Percentiles rank a stretch among this genome's conserved stretches.
Conservation (phyloP, 208 protist species). For the Leishmania tarentolae region DNA sequence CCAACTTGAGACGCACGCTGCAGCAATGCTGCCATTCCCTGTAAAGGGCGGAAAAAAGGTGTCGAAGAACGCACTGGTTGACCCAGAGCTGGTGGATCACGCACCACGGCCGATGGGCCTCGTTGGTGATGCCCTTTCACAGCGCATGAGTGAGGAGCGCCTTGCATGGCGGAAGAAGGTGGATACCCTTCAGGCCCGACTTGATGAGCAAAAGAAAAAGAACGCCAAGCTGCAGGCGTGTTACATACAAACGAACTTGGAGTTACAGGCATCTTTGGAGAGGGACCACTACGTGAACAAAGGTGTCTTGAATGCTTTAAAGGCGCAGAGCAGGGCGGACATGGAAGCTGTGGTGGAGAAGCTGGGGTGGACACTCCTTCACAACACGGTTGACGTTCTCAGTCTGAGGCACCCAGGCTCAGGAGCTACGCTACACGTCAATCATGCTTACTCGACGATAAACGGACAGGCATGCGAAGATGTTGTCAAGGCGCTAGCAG, state of each 20-base stretch:
- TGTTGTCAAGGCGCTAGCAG: conserved; percentile 25
- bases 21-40: not conserved
- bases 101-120: conserved; percentile 11
- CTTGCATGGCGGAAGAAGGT: conserved; percentile 5
- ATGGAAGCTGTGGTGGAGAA: conserved; percentile 13
- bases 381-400: conserved; percentile 29
- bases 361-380: conserved; percentile 28
- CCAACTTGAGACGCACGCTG: conserved; percentile 4
- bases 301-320: conserved; percentile 15
- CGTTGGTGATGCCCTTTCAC: conserved; percentile 7
- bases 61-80: not conserved
- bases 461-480: conserved; percentile 25
- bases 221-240: conserved; percentile 20
- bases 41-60: not conserved
- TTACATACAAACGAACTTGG: conserved; percentile 20
- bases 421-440: conserved; percentile 24
- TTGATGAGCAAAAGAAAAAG: conserved; percentile 4
- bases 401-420: conserved; percentile 28
- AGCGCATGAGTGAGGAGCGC: conserved; percentile 16
- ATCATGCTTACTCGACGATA: conserved; percentile 27
- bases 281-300: conserved; percentile 22
- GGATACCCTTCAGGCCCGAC: not conserved
- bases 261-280: conserved; percentile 22
- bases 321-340: conserved; percentile 19
- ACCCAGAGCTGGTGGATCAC: not conserved